Evolutionary conservation across 331 rosid species (phyloP), one percentile per base, ranked within the genome.

Genomic region (Phaseolus coccineus): DNA sequence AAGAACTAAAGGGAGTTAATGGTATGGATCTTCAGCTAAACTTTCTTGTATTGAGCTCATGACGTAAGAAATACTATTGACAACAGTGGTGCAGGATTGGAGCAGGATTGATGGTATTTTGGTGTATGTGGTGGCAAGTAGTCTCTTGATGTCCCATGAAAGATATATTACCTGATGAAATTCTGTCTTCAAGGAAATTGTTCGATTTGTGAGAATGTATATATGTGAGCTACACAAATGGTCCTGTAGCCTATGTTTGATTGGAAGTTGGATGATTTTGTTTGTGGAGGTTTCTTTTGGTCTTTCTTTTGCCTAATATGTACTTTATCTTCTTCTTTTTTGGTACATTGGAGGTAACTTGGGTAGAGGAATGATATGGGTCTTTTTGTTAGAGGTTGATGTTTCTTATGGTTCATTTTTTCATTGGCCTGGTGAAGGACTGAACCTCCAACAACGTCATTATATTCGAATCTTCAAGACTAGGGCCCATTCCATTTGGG

Each of bases 1-100:
- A 51, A 31, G 28, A 48, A 59, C 59, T 51, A 69, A 70, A 48
- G 59, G 44, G 28, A 72, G 50, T 51, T 52, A 19, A 11, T 57
- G 13, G 47, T n/a, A n/a, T 53, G 33, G 66, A n/a, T 59, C 30
- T 28, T 2, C 12, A 15, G 55, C 30, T 47, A 56, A 73, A 24
- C 67, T 56, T 55, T 24, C 10, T 15, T 19, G 11, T 53, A 52
- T 16, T 55, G 64, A 52, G n/a, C 10, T 57, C 31, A 14, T 58
- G 58, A 42, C 28, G 42, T 57, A 40, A 22, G 11, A 56, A 56
- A 22, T 30, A 56, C 22, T 5, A 50, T 24, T 28, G 56, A 68
- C 56, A 68, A 12, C 27, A 44, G 25, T 47, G 28, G 5, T 30
- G 59, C 13, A 7, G 28, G 44, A 12, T 8, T 2, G 13, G 37